Conservation (phyloP, 169 alveolate species). For the Cryptosporidium meleagridis region DNA sequence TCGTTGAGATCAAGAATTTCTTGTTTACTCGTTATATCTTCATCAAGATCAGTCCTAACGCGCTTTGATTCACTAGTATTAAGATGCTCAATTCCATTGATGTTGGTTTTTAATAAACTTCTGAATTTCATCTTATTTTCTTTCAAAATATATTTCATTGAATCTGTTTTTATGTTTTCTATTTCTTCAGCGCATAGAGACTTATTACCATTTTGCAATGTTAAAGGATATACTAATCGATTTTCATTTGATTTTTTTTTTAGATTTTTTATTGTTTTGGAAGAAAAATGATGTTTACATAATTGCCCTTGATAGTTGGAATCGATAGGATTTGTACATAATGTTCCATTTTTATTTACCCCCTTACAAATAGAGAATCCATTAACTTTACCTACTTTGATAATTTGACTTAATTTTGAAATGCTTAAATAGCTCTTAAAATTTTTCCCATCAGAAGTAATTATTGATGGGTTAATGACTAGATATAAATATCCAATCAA, state of each 20-base stretch:
- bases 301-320: not conserved
- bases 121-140: not conserved
- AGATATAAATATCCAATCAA: conserved; percentile 18
- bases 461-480: conserved; percentile 21
- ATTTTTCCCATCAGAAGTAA: not conserved
- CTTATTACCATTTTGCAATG: not conserved
- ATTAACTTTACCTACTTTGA: conserved; percentile 51
- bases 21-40: not conserved
- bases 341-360: conserved; percentile 17
- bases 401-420: conserved; percentile 5
- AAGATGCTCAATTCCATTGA: not conserved
- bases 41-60: not conserved
- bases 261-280: not conserved
- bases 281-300: conserved; percentile 25
- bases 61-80: not conserved
- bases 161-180: not conserved
- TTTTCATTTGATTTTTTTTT: not conserved
- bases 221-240: not conserved
- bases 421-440: conserved; percentile 3
- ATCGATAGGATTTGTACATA: conserved; percentile 51
- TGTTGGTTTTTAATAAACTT: not conserved
- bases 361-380: conserved; percentile 56
- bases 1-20: conserved; percentile 6
- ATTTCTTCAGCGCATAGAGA: not conserved
- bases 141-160: not conserved